These are phyloP conservation scores for Phytopythium mirpurense DNA, from an alignment of 352 stramenopile species.

Conservation along the genomic window DNA sequence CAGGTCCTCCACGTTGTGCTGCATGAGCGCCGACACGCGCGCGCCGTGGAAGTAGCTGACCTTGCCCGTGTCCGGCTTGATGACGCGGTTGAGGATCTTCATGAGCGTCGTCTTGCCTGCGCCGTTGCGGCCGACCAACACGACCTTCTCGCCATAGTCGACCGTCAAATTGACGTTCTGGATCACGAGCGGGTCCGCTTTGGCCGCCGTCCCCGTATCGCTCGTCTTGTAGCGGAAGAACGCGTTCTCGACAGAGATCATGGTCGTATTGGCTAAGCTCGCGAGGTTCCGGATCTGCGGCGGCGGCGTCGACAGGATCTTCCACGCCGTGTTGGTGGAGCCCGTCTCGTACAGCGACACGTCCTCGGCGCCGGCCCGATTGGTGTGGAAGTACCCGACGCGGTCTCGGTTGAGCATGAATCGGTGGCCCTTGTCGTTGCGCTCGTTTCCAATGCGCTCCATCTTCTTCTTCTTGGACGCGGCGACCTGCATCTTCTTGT, in stretches of 20 bases:
- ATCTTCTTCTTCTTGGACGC: slow-evolving; percentile 71
- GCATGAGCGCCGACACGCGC: slow-evolving; percentile 46
- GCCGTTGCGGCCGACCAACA: slow-evolving; percentile 84
- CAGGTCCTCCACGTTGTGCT: slow-evolving; percentile 59
- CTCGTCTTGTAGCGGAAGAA: slow-evolving; percentile 35
- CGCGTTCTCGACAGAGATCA: slow-evolving; percentile 49
- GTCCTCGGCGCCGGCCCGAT: slow-evolving; percentile 33
- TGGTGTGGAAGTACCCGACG: slow-evolving; percentile 28
- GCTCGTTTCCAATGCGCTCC: slow-evolving; percentile 43
- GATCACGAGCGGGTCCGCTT: slow-evolving; percentile 31
- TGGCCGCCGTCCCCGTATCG: background rate
- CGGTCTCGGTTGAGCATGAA: slow-evolving; percentile 57
- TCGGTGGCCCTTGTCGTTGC: slow-evolving; percentile 47
- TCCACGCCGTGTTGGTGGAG: slow-evolving; percentile 24
- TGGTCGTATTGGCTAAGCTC: slow-evolving; percentile 38
- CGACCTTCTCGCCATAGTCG: slow-evolving; percentile 75
- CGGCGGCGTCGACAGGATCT: slow-evolving; percentile 31
- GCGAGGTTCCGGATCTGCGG: slow-evolving; percentile 54
- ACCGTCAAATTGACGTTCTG: slow-evolving; percentile 69
- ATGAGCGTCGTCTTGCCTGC: slow-evolving; percentile 92
- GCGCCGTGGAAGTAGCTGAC: slow-evolving; percentile 44
- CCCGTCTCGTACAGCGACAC: slow-evolving; percentile 36
- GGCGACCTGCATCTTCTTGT: slow-evolving; percentile 61
- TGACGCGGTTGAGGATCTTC: slow-evolving; percentile 86
- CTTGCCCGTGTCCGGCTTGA: slow-evolving; percentile 44